phyloP scores from a whole-genome alignment of 208 protist species.

The Phytomonas francai region DNA sequence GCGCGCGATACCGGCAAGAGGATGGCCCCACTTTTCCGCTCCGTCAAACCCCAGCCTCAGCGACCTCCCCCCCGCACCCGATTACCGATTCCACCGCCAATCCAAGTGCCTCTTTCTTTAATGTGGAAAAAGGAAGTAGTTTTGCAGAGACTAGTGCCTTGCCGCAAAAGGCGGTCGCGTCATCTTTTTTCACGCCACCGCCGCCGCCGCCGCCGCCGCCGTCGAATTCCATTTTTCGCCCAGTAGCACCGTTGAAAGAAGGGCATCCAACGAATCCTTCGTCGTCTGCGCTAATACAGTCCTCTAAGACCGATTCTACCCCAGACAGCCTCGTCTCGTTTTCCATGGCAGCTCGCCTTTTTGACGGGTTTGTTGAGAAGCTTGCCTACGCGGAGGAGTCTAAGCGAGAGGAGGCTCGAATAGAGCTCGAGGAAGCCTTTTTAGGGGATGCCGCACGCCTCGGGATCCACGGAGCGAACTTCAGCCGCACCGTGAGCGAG shows the following conservation, averaged over 20 bases:
- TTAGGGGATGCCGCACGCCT: conserved; percentile 41
- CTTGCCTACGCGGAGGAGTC: conserved; percentile 13
- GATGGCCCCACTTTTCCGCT: too few relatives aligned
- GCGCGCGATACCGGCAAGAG: too few relatives aligned
- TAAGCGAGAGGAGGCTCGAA: conserved; percentile 5
- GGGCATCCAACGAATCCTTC: too few relatives aligned
- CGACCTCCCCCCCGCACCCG: too few relatives aligned
- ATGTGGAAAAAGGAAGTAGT: too few relatives aligned
- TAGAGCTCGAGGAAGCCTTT: conserved; percentile 33
- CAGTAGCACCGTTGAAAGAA: conserved; percentile 7
- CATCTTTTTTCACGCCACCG: neutral
- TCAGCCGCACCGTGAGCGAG: conserved; percentile 27
- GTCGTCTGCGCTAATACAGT: too few relatives aligned
- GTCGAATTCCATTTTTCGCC: neutral
- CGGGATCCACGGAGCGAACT: conserved; percentile 28
- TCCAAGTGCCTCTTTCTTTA: too few relatives aligned
- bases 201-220: neutral
- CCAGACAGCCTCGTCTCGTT: conserved; percentile 8
- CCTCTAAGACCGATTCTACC: too few relatives aligned
- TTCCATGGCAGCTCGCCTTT: conserved; percentile 23
- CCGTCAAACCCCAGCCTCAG: too few relatives aligned
- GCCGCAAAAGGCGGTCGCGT: too few relatives aligned
- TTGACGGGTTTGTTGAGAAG: conserved; percentile 18
- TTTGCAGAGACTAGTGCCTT: too few relatives aligned
- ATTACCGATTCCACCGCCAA: too few relatives aligned